A percentile compares a stretch with the other conserved stretches of the same genome.
phyloP scores from a whole-genome alignment of 1,284 basidiomycete genomes.

The Xerocomus minutiporus region DNA sequence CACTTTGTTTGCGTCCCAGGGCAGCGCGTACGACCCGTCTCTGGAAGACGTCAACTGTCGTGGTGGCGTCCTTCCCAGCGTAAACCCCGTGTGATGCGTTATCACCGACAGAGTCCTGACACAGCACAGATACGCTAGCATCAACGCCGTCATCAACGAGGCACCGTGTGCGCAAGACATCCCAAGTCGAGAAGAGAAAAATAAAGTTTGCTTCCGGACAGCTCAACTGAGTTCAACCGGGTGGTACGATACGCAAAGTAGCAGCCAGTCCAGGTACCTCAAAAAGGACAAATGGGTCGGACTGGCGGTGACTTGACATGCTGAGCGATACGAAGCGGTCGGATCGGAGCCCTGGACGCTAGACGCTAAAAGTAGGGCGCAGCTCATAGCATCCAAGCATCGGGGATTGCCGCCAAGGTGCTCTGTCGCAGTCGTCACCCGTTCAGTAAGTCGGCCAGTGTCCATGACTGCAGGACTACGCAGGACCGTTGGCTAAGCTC shows the following conservation, averaged over 20 bases:
- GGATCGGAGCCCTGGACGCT: conserved; percentile 12
- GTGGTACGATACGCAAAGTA: neutral
- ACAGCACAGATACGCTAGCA: conserved; percentile 11
- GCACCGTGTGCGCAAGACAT: neutral
- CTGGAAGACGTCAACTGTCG: conserved; percentile 4
- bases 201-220: conserved; percentile 2
- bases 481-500: too few species aligned
- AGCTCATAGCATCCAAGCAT: conserved; percentile 1
- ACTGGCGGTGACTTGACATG: conserved; percentile 15
- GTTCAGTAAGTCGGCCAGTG: neutral
- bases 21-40: neutral
- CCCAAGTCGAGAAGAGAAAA: neutral
- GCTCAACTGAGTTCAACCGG: conserved; percentile 10
- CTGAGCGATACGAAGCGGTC: conserved; percentile 13
- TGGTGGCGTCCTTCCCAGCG: conserved; percentile 11
- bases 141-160: neutral
- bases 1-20: neutral
- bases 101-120: neutral
- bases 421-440: neutral
- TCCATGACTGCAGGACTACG: too few species aligned
- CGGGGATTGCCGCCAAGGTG: conserved; percentile 1
- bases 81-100: neutral
- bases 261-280: neutral
- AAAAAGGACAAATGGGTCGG: neutral
- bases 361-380: neutral